Evolutionary conservation across 495 filamentous ascomycete species (phyloP), one percentile per base, ranked within the genome.

Genomic region (Tuber umbilicatum): DNA sequence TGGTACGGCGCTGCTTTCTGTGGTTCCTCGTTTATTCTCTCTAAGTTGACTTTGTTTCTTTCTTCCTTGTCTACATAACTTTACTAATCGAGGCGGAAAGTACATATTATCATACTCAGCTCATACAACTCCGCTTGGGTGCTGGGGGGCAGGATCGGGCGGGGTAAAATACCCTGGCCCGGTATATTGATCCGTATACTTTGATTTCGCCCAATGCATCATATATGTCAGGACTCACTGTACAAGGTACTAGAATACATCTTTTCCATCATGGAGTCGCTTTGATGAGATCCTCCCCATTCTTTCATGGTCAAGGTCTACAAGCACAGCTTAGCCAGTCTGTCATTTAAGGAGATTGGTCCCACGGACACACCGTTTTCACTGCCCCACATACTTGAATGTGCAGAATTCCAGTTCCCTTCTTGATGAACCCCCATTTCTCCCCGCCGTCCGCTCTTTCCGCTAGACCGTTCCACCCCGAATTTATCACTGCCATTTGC

Each of bases 1-100:
- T 31, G 38, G 16, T 55, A 55, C 10, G 37, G 37, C 39, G 37
- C 70, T 72, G 41, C 70, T 55, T 50, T 74, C 60, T 31, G 23
- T 31, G 68, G 35, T 31, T 39, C 37, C 50, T 10, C 50, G 27
- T 64, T 64, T 64, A 27, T 64, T 35, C 27, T 35, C 27, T 17
- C 9, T 64, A 35, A 5, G 27, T 7, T 35, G 55, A 17, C 55
- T 64, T 64, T n/a, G 7, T 64, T 35, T 27, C 55, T 35, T 64
- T 64, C 50, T 27, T 64, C 27, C 55, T 35, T 64, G 55, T 64
- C 27, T 64, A 64, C 55, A 64, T 64, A 64, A 35, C 55, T 64
- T 64, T 35, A 35, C 27, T 64, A 64, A 64, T 64, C 27, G 55
- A 64, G 27, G 5, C 55, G 55, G 55, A 64, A 64, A 64, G 55